These are phyloP conservation scores for Rhododendron williamsianum DNA, from an alignment of 148 eudicot genomes.

Conservation along the genomic window DNA sequence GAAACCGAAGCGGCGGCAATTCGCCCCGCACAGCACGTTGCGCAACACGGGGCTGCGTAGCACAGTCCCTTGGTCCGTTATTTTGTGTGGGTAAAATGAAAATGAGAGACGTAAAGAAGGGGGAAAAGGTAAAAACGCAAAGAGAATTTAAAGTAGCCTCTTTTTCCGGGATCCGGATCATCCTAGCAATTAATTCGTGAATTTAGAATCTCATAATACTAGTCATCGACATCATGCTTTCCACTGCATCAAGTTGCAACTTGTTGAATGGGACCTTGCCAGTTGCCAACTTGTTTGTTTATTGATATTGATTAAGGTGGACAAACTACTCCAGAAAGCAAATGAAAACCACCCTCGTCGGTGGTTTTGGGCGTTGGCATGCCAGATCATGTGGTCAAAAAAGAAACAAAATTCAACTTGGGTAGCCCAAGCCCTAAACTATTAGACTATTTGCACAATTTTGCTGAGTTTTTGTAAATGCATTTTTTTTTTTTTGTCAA, in stretches of 20 bases:
- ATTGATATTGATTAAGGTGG: neutral
- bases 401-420: neutral
- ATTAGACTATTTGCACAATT: neutral
- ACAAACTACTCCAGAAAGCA: neutral
- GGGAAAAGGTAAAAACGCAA: too few relatives aligned
- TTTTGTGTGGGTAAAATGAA: too few relatives aligned
- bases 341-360: neutral
- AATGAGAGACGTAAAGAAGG: too few relatives aligned
- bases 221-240: neutral
- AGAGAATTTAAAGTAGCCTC: too few relatives aligned
- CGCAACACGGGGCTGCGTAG: too few relatives aligned
- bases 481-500: too few relatives aligned
- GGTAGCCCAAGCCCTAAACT: neutral
- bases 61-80: too few relatives aligned
- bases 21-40: too few relatives aligned
- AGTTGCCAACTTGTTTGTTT: neutral
- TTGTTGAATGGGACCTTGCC: neutral
- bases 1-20: too few relatives aligned
- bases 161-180: too few relatives aligned
- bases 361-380: neutral
- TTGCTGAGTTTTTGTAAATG: neutral
- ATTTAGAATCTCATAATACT: neutral
- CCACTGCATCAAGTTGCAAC: neutral
- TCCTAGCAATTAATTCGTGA: too few relatives aligned
- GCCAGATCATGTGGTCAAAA: neutral